phyloP scores from a whole-genome alignment of 176 grass and related monocot species.

The Calamus simplicifolius region DNA sequence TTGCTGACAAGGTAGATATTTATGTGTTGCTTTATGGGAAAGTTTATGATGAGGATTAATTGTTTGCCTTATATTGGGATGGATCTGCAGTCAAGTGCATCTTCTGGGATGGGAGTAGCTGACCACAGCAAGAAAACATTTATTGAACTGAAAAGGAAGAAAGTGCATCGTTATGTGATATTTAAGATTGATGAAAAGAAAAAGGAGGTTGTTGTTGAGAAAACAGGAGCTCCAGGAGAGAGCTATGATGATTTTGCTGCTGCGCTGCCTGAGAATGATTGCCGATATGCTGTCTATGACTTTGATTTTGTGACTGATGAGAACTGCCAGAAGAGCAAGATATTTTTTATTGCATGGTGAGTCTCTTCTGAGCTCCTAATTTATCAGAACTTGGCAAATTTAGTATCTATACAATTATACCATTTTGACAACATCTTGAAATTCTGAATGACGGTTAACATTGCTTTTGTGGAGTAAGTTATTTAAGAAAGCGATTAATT shows the following conservation, averaged over 20 bases:
- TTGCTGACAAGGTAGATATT: neutral
- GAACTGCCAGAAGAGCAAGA: constrained; percentile 14
- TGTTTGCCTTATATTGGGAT: neutral
- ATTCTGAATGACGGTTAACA: no score
- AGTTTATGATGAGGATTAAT: neutral
- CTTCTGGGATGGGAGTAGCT: constrained; percentile 8
- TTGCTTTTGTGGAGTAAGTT: no score
- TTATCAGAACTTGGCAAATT: no score
- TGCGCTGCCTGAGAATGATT: constrained; percentile 6
- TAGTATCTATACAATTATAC: no score
- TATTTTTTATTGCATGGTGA: constrained; percentile 14
- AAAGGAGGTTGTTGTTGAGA: constrained; percentile 9
- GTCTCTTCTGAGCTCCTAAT: neutral
- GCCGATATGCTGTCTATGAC: constrained; percentile 6
- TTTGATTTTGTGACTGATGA: constrained; percentile 13
- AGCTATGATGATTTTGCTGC: constrained; percentile 6
- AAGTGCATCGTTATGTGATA: constrained; percentile 8
- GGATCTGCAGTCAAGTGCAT: constrained; percentile 2
- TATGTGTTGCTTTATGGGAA: neutral
- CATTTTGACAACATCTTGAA: no score
- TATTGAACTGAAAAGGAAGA: constrained; percentile 6
- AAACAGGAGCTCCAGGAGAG: neutral
- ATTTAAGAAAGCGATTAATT: no score
- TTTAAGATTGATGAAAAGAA: constrained; percentile 12
- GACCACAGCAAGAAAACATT: neutral